phyloP scores from a whole-genome alignment of 2,329 filamentous ascomycete species.

The Verticillium alfalfae region DNA sequence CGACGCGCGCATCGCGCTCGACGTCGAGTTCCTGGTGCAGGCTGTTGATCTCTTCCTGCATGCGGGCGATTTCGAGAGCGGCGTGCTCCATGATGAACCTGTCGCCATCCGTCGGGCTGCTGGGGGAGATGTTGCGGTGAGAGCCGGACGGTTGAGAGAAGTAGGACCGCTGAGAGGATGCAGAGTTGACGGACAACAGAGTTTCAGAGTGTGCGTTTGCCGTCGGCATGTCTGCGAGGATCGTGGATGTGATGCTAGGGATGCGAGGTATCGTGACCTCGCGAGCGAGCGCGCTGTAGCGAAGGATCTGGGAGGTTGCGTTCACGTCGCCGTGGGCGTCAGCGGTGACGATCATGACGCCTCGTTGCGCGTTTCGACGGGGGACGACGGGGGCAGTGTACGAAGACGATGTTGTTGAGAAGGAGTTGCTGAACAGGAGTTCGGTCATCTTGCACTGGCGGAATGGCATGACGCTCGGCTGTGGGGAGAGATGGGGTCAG shows the following conservation, averaged over 20 bases:
- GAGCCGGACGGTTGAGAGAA: slow-evolving; percentile 12
- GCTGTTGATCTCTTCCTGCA: slow-evolving; percentile 71
- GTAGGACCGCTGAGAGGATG: slow-evolving; percentile 5
- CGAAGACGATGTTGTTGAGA: slow-evolving; percentile 54
- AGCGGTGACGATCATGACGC: slow-evolving; percentile 93
- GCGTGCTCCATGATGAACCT: slow-evolving; percentile 76
- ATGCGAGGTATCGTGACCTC: slow-evolving; percentile 90
- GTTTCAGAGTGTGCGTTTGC: slow-evolving; percentile 14
- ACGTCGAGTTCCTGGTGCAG: slow-evolving; percentile 64
- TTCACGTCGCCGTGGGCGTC: slow-evolving; percentile 94
- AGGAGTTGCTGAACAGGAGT: slow-evolving; percentile 83
- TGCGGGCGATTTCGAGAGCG: slow-evolving; percentile 72
- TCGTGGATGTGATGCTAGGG: slow-evolving; percentile 73
- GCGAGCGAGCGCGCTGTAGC: slow-evolving; percentile 86
- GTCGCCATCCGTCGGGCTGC: slow-evolving; percentile 38
- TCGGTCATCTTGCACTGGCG: slow-evolving; percentile 83
- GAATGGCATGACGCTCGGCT: slow-evolving; percentile 72
- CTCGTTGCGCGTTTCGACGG: slow-evolving; percentile 71
- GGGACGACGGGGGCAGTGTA: slow-evolving; percentile 31
- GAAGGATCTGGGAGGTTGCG: slow-evolving; percentile 89
- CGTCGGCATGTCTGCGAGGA: slow-evolving; percentile 36
- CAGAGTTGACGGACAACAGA: slow-evolving; percentile 9
- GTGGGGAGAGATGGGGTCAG: slow-evolving; percentile 4
- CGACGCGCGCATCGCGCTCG: slow-evolving; percentile 64
- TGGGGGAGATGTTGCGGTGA: slow-evolving; percentile 33